Conservation (phyloP, 345 rosid species). For the Gossypium turneri region DNA sequence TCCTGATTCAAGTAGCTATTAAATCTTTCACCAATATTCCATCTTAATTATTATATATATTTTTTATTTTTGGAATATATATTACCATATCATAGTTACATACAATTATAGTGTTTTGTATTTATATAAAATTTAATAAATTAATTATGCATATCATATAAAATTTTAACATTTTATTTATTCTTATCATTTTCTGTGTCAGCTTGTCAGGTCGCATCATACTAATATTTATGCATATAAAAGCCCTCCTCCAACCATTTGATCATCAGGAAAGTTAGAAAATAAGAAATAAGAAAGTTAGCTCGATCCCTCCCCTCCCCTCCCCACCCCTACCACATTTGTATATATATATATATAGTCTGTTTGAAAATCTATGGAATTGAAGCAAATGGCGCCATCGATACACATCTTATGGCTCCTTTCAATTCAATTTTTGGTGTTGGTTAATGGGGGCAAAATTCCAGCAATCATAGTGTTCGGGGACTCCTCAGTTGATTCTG, state of each 20-base stretch:
- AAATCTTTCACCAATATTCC: background rate
- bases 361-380: background rate
- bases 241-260: background rate
- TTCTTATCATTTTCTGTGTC: too few species aligned
- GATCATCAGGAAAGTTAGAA: background rate
- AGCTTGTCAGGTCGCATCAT: background rate
- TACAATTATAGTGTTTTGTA: too few species aligned
- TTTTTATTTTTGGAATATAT: too few species aligned
- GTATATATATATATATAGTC: too few species aligned
- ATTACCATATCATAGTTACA: too few species aligned
- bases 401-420: background rate
- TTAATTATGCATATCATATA: too few species aligned
- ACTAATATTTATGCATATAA: background rate
- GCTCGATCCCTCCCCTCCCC: background rate
- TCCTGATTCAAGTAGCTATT: background rate
- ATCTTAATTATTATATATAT: too few species aligned
- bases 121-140: too few species aligned
- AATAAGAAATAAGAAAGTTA: background rate
- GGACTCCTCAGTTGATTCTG: conserved; percentile 57
- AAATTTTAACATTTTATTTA: too few species aligned
- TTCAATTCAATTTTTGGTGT: background rate
- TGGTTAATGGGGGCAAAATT: conserved; percentile 21
- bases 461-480: conserved; percentile 61
- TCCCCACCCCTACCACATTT: background rate
- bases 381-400: background rate